Evolutionary conservation across 208 protist genomes (phyloP), one percentile per base, ranked within the genome.

Genomic region (Perkinsela sp.): DNA sequence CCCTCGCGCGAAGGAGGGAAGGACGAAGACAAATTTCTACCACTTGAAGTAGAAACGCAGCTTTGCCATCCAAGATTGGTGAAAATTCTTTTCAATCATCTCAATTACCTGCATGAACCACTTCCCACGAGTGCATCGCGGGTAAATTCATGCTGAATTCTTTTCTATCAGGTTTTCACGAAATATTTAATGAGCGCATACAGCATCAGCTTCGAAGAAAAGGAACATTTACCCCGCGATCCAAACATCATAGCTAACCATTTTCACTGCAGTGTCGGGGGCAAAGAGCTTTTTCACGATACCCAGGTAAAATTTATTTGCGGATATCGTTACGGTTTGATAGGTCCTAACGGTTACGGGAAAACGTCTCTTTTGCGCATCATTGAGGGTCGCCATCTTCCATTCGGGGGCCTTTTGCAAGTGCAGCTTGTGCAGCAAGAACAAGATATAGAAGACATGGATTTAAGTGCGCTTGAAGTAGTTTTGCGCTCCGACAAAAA

Each of bases 341-440:
- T 96, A 72, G 94, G 92, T 22, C 88, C 92, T 1, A 97, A 96
- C 78, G 93, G 93, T 29, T 80, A 88, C 1, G 91, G 92, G 67
- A 95, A 96, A 76, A 93, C 87, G 1, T 95, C 91, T 22, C 86
- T 95, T 29, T 80, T 96, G 31, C 91, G 86, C 29, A 76, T 95
- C 1, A 71, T 95, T 29, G 72, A 71, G 28, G 78, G 78, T 1
- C 75, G 85, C 15, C 80, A 89, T 73, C 78, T 92, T 15, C 88
- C 83, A 15, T 88, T 96, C 67, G 91, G 93, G 48, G 75, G 77
- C 31, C 83, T 93, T 75, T 72, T 96, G 31, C 77, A 93, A 66
- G 77, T 97, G 28, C 80, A 96, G 31, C 84, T 97, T 69, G 89
- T 98, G 69, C 89, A 96, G 73, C 93, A 97, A 79, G 95, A 98